Evolutionary conservation across 1,284 basidiomycete species (phyloP), one percentile per base, ranked within the genome.

Genomic region (Crepidotus sp.): DNA sequence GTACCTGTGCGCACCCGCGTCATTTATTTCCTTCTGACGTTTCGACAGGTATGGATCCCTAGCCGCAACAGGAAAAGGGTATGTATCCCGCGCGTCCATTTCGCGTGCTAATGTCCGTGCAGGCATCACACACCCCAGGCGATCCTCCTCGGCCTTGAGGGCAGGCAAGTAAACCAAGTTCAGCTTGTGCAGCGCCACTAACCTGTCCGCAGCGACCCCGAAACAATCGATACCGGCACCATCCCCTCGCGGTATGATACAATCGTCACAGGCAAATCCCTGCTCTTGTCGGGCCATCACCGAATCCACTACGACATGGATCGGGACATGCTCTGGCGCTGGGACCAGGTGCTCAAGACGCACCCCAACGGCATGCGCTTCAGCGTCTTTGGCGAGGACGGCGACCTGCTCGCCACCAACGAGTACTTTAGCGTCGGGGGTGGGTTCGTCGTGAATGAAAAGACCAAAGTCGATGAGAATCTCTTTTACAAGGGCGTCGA

Each of bases 401-500:
- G 95, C 0, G 80, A 90, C 54, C 67, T 98, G 53, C 69, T 98
- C 42, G 94, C 94, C 0, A 95, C 89, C 10, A 98, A 98, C 57
- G 89, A 94, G 59, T 98, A 95, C 59, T 98, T 91, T 58, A 85
- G 83, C 47, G 87, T 94, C 37, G 90, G 90, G 2, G 91, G 90
- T 39, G 91, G 90, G 2, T 94, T 94, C 56, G 89, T 93, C 9
- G 88, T 91, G 14, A 92, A 92, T 54, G 86, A 90, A 22, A 86
- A 87, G 59, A 92, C 88, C 2, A 83, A 90, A 87, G 81, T 87
- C 55, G 83, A 91, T 57, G 94, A 98, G 66, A 97, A 98, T 61
- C 62, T 97, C 52, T 97, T 91, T 62, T 97, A 97, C 73, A 92
- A 92, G 61, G 82, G 89, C n/a, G 86, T 94, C n/a, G 78, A 92